phyloP scores from a whole-genome alignment of 2,329 filamentous ascomycete species.

The Fusarium redolens region DNA sequence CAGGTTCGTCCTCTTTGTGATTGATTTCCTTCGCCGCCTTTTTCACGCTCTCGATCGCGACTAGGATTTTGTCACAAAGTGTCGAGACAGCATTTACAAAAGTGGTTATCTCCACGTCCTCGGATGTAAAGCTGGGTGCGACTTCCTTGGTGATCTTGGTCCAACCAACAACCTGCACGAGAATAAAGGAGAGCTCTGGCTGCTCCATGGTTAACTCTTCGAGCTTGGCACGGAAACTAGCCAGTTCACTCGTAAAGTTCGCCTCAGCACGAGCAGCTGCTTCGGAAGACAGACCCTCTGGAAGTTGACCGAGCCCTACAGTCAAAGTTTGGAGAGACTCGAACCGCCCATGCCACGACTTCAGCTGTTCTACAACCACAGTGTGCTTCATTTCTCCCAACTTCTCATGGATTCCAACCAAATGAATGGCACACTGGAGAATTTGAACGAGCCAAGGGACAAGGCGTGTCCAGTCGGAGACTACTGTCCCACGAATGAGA shows the following conservation, averaged over 20 bases:
- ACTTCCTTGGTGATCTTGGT: constrained; percentile 51
- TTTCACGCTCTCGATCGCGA: constrained; percentile 80
- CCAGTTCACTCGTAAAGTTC: constrained; percentile 52
- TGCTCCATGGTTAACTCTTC: constrained; percentile 52
- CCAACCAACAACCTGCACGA: constrained; percentile 77
- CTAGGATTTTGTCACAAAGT: constrained; percentile 80
- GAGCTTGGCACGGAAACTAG: constrained; percentile 56
- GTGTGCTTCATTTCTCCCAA: constrained; percentile 67
- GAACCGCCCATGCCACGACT: constrained; percentile 63
- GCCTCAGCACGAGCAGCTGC: constrained; percentile 49
- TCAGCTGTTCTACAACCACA: constrained; percentile 57
- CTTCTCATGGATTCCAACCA: constrained; percentile 75
- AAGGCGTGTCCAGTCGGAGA: constrained; percentile 43
- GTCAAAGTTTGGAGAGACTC: constrained; percentile 56
- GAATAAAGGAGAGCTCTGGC: constrained; percentile 71
- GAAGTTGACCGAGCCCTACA: constrained; percentile 59
- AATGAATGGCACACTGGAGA: constrained; percentile 69
- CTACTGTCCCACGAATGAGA: constrained; percentile 32
- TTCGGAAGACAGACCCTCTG: constrained; percentile 60
- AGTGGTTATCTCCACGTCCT: constrained; percentile 47
- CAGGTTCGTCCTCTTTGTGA: constrained; percentile 50
- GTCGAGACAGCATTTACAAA: constrained; percentile 70
- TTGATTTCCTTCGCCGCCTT: constrained; percentile 60
- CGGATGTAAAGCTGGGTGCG: constrained; percentile 4
- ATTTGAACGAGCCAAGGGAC: constrained; percentile 75